Evolutionary conservation across 768 basidiomycete species (phyloP), one percentile per base, ranked within the genome.

Genomic region (Lyophyllum semitale): DNA sequence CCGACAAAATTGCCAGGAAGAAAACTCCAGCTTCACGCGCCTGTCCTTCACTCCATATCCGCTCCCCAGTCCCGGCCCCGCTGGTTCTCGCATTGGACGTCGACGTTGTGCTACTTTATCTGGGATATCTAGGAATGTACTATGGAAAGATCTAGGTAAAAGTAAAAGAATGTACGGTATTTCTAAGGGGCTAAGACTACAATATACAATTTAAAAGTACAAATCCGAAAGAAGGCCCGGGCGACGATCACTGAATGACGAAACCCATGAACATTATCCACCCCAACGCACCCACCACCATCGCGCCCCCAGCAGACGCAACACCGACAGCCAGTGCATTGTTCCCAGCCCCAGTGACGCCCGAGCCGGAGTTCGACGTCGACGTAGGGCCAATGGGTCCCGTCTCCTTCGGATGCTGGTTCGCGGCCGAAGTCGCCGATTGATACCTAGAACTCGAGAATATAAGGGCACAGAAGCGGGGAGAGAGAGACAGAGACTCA

Each of bases 401-500:
- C 2, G 77, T 77, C 53, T 77, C 69, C 1, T 75, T 77, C 3
- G 68, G 60, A 7, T 69, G 63, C 27, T 69, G 61, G 3, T 70
- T 71, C 4, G 79, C 77, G 3, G 66, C 77, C 5, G 82, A 79
- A 3, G 81, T 76, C n/a, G 79, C 78, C 17, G 83, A 83, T n/a
- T 64, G 59, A 17, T 57, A 69, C 1, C 77, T 77, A 30, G 17
- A 4, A 1, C 8, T n/a, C 37, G 15, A 38, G n/a, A 33, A 30
- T 1, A 13, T 6, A 8, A 23, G 37, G 9, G 9, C 43, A 30
- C 35, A 13, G 35, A 37, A 15, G 15, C 13, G 1, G 0, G 15
- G 8, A 35, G 32, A 43, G 7, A 8, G 32, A 45, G 25, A 45
- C 3, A 12, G 48, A 32, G 15, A 75, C 83, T 65, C 65, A 87